Conservation (phyloP, 78 protist species). For the Fonticula alba region DNA sequence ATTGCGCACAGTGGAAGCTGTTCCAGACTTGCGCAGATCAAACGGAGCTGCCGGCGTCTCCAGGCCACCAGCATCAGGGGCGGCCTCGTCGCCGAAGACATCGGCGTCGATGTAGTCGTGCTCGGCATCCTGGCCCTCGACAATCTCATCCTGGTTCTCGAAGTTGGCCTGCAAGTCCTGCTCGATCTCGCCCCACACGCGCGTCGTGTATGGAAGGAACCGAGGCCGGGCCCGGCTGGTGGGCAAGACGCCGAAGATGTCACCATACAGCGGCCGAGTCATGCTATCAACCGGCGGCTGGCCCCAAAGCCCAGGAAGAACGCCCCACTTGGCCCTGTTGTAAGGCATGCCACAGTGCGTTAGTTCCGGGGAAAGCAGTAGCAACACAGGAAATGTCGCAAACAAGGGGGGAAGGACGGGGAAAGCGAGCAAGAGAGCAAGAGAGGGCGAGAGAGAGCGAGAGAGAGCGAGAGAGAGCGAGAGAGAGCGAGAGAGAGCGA, state of each 20-base stretch:
- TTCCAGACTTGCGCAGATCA: too few species aligned
- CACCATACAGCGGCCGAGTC: slow-evolving; percentile 59
- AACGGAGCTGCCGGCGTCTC: too few species aligned
- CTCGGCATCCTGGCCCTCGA: slow-evolving; percentile 19
- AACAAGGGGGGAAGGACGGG: too few species aligned
- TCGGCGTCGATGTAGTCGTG: slow-evolving; percentile 18
- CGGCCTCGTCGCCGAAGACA: not conserved
- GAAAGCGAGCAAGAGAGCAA: not conserved
- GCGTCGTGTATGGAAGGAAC: not conserved
- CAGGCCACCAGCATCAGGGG: not conserved
- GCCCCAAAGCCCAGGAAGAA: slow-evolving; percentile 87
- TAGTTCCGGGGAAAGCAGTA: not conserved
- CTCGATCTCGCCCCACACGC: not conserved
- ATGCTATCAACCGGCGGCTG: slow-evolving; percentile 70
- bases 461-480: not conserved
- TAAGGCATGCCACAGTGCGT: not conserved
- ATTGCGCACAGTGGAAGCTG: too few species aligned
- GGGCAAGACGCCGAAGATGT: slow-evolving; percentile 29
- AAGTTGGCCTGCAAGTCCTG: not conserved
- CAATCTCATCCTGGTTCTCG: not conserved
- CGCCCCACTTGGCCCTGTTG: slow-evolving; percentile 23
- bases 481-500: not conserved
- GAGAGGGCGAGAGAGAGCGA: not conserved
- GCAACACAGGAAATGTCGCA: not conserved
- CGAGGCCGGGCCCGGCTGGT: not conserved